These are phyloP conservation scores for Rhodotorula taiwanensis DNA, from an alignment of 768 basidiomycete genomes.

Conservation along the genomic window DNA sequence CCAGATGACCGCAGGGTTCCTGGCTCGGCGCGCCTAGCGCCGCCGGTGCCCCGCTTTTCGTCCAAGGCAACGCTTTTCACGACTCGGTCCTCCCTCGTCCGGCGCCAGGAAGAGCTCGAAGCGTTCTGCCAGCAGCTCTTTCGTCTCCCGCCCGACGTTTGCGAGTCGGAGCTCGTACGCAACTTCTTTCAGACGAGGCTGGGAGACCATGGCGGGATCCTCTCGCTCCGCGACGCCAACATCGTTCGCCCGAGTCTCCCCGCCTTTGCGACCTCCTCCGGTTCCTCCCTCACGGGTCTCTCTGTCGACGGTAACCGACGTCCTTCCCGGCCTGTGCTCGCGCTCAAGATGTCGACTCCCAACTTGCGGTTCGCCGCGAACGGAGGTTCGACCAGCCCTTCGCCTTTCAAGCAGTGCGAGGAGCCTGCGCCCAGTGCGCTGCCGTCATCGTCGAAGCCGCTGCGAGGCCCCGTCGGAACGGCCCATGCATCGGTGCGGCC, in stretches of 20 bases:
- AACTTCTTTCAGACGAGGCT: conserved; percentile 26
- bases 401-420: too few relatives aligned
- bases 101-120: conserved; percentile 31
- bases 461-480: too few relatives aligned
- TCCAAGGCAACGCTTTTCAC: conserved; percentile 29
- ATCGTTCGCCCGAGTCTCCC: too few relatives aligned
- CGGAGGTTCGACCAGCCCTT: too few relatives aligned
- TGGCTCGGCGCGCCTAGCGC: neutral
- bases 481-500: too few relatives aligned
- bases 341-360: conserved; percentile 25
- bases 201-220: too few relatives aligned
- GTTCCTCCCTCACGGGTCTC: too few relatives aligned
- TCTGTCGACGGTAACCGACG: too few relatives aligned
- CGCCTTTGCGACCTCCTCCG: too few relatives aligned
- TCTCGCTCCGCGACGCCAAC: too few relatives aligned
- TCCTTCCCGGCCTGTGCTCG: conserved; percentile 6
- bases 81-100: conserved; percentile 18
- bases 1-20: conserved; percentile 22
- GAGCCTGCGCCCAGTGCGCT: too few relatives aligned
- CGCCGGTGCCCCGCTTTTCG: conserved; percentile 16
- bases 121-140: conserved; percentile 28
- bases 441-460: too few relatives aligned
- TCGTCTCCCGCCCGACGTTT: conserved; percentile 22
- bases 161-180: conserved; percentile 18
- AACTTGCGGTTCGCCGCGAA: conserved; percentile 10